These are phyloP conservation scores for Salvia sclarea DNA, from an alignment of 305 asterid species.

Conservation along the genomic window DNA sequence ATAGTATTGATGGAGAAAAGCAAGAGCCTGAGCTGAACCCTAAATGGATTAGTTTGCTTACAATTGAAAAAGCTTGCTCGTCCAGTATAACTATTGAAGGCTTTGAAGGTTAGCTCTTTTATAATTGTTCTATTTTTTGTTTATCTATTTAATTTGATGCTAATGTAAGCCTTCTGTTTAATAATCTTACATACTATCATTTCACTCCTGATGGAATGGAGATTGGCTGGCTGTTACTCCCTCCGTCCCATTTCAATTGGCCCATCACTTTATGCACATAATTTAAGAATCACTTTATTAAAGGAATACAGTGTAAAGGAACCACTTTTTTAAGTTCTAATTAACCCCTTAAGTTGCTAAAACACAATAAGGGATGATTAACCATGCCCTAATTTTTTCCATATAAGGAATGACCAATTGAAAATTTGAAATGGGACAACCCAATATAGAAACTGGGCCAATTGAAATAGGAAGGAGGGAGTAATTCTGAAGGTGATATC, in stretches of 20 bases:
- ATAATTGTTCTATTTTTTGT: not conserved
- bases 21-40: constrained; percentile 72
- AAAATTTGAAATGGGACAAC: too few species aligned
- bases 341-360: too few species aligned
- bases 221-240: not conserved
- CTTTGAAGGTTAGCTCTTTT: constrained; percentile 29
- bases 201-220: not conserved
- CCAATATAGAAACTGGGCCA: too few species aligned
- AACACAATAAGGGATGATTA: too few species aligned
- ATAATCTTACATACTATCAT: not conserved
- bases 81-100: constrained; percentile 81
- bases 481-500: not conserved
- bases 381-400: too few species aligned
- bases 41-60: constrained; percentile 78
- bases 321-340: too few species aligned
- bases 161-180: not conserved
- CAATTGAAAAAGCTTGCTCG: constrained; percentile 84
- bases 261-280: too few species aligned
- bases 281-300: too few species aligned
- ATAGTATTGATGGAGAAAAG: constrained; percentile 39
- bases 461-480: too few species aligned
- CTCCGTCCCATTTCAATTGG: too few species aligned
- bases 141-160: not conserved
- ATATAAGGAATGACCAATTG: too few species aligned
- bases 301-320: too few species aligned